phyloP scores from a whole-genome alignment of 176 grass and related monocot genomes.

The Ensete ventricosum region DNA sequence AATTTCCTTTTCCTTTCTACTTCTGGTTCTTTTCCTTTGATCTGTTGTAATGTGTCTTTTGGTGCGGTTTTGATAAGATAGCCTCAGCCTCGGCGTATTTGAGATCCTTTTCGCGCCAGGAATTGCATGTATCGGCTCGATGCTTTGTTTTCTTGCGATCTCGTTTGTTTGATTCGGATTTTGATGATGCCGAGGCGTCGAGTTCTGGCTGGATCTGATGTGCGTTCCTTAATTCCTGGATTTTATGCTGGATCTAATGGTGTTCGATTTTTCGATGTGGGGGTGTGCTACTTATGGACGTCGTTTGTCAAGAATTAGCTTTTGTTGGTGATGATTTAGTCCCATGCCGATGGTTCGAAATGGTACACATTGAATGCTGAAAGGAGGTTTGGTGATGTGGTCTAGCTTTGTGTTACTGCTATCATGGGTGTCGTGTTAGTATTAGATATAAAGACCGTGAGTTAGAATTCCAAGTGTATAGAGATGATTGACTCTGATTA shows the following conservation, averaged over 20 bases:
- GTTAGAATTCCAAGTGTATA: neutral
- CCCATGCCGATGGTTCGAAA: neutral
- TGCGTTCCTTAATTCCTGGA: neutral
- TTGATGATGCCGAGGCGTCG: neutral
- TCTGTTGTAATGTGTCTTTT: neutral
- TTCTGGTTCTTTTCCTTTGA: neutral
- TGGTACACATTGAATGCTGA: neutral
- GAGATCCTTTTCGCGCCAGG: neutral
- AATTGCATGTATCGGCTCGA: neutral
- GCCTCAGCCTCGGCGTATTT: no score
- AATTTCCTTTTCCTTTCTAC: neutral
- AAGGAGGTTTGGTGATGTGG: neutral
- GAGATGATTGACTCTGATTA: neutral
- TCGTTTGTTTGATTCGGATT: neutral
- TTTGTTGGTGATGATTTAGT: neutral
- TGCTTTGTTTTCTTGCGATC: neutral
- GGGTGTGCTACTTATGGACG: neutral
- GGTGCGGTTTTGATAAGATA: neutral
- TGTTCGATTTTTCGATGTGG: neutral
- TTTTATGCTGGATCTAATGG: neutral
- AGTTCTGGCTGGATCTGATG: neutral
- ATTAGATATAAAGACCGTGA: neutral
- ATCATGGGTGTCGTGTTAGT: neutral
- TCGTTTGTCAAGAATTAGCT: neutral
- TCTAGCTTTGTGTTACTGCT: neutral